Evolutionary conservation across 176 grass and related monocot species (phyloP).

Genomic region (Otatea glauca): DNA sequence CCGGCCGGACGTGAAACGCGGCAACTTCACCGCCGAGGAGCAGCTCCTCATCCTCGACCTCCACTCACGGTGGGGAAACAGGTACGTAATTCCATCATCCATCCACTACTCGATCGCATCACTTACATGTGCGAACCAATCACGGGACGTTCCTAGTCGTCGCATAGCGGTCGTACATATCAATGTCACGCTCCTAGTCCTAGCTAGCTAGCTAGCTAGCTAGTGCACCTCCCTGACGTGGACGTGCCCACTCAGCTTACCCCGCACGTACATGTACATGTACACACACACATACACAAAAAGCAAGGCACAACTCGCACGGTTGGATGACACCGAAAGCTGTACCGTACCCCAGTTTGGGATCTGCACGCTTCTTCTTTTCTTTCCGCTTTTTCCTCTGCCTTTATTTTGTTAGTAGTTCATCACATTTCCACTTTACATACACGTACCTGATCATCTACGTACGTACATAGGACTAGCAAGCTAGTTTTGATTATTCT

Average conservation of each 20-base stretch:
- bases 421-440: background rate
- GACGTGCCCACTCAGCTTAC: too few relatives aligned
- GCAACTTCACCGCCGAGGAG: conserved; percentile 69
- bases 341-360: conserved; percentile 9
- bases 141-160: too few relatives aligned
- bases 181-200: background rate
- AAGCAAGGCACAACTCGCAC: background rate
- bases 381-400: background rate
- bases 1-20: conserved; percentile 69
- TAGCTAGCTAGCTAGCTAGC: too few relatives aligned
- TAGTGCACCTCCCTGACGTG: too few relatives aligned
- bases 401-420: background rate
- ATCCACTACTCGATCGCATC: background rate
- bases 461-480: background rate
- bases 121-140: too few relatives aligned
- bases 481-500: background rate
- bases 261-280: too few relatives aligned
- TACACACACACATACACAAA: background rate
- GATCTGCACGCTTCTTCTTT: conserved; percentile 39
- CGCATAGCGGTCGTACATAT: background rate
- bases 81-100: conserved; percentile 31
- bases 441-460: too few relatives aligned
- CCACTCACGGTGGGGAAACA: conserved; percentile 65
- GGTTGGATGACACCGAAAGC: background rate
- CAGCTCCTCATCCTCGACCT: conserved; percentile 82